These are phyloP conservation scores for Escallonia herrerae DNA, from an alignment of 129 eudicot genomes.

Conservation along the genomic window DNA sequence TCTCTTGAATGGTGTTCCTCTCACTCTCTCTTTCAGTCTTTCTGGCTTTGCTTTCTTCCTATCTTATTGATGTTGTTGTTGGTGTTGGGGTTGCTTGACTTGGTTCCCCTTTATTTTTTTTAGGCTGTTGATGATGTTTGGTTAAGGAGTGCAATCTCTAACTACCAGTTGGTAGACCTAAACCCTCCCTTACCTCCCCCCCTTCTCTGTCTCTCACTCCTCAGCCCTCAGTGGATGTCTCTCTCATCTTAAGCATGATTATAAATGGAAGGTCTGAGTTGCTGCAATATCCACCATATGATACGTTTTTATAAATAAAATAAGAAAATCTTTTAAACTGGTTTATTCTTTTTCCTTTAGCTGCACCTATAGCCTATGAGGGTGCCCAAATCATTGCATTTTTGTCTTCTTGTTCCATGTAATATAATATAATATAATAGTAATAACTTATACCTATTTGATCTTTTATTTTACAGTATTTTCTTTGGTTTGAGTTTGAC, in stretches of 20 bases:
- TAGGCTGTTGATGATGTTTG: conserved; percentile 60
- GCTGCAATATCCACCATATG: conserved; percentile 44
- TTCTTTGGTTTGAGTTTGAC: no score
- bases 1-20: background rate
- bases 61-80: background rate
- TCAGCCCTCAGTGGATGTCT: background rate
- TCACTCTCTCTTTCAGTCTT: no score
- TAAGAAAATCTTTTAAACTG: no score
- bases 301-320: conserved; percentile 1
- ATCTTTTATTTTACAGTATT: no score
- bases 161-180: conserved; percentile 96
- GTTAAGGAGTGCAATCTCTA: conserved; percentile 57
- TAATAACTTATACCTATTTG: no score
- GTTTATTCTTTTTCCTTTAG: no score
- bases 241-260: conserved; percentile 31
- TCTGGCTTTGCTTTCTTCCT: background rate
- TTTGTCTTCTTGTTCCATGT: no score
- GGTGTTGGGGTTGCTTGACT: conserved; percentile 24
- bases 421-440: no score
- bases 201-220: conserved; percentile 20
- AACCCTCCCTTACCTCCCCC: conserved; percentile 43
- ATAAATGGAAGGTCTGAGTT: conserved; percentile 45
- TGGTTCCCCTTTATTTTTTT: conserved; percentile 17
- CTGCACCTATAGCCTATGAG: no score
- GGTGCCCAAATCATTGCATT: no score